phyloP scores from a whole-genome alignment of 1,284 basidiomycete genomes.

The Peniophora sp. region DNA sequence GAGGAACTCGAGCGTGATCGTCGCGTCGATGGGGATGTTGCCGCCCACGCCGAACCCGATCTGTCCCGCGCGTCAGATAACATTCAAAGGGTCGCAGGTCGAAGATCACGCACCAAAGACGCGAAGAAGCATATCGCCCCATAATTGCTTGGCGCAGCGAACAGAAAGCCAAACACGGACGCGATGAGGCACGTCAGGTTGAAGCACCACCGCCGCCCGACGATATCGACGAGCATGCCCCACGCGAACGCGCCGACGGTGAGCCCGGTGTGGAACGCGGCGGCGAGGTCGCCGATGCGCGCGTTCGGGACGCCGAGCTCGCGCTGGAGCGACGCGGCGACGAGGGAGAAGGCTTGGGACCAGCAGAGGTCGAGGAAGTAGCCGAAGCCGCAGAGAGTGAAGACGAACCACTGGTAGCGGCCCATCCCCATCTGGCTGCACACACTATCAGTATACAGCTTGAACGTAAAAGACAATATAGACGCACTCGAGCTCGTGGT shows the following conservation, averaged over 20 bases:
- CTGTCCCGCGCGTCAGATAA: no score
- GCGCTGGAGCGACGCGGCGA: constrained; percentile 8
- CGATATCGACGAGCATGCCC: constrained; percentile 12
- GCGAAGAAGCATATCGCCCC: constrained; percentile 5
- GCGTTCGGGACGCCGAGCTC: constrained; percentile 8
- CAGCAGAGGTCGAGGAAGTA: constrained; percentile 11
- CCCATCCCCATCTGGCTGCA: constrained; percentile 8
- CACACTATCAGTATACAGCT: no score
- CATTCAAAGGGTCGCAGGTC: no score
- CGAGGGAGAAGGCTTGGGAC: constrained; percentile 9
- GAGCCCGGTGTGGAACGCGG: constrained; percentile 10
- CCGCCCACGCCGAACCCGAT: constrained; percentile 11
- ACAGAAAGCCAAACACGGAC: constrained; percentile 9
- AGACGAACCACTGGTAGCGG: constrained; percentile 12
- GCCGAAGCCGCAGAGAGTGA: constrained; percentile 9
- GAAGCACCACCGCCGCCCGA: constrained; percentile 11
- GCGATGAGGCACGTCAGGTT: constrained; percentile 11
- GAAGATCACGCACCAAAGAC: constrained; percentile 4
- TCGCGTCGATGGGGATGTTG: constrained; percentile 13
- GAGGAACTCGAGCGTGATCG: constrained; percentile 10
- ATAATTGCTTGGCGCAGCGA: constrained; percentile 6
- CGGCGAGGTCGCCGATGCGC: neutral
- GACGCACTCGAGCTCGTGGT: no score
- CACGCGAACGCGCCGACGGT: constrained; percentile 12
- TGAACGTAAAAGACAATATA: no score